These are phyloP conservation scores for Fraxinus quadrangulata DNA, from an alignment of 257 asterid species.

Conservation along the genomic window DNA sequence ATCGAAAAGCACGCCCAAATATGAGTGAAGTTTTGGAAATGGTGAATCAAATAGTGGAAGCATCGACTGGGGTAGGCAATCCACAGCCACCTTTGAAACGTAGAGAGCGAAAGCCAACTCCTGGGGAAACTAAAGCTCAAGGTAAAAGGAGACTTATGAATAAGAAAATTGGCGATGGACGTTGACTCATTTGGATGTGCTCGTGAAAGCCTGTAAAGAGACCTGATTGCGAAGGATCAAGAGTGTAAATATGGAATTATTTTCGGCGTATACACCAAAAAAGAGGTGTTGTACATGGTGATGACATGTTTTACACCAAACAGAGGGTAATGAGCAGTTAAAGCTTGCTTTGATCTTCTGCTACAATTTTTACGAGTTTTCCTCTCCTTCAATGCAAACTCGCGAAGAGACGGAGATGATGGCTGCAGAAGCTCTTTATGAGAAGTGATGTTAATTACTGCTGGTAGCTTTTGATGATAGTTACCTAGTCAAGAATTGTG, in stretches of 20 bases:
- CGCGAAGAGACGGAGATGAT: neutral
- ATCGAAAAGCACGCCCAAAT: constrained; percentile 78
- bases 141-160: constrained; percentile 25
- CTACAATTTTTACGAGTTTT: too few relatives aligned
- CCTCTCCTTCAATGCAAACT: neutral
- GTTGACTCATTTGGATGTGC: constrained; percentile 57
- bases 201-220: constrained; percentile 53
- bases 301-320: neutral
- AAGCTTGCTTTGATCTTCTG: neutral
- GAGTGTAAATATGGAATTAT: neutral
- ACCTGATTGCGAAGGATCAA: constrained; percentile 32
- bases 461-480: neutral
- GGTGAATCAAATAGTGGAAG: constrained; percentile 65
- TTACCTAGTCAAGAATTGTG: neutral
- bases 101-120: constrained; percentile 17
- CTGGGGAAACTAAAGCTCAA: neutral
- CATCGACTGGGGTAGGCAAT: constrained; percentile 42
- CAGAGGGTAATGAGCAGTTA: neutral
- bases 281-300: neutral
- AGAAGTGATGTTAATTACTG: neutral
- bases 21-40: constrained; percentile 83
- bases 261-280: neutral
- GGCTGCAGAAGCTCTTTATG: neutral
- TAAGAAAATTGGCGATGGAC: constrained; percentile 44
- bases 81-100: constrained; percentile 53